A percentile compares a stretch with the other conserved stretches of the same genome.
Conservation (phyloP, 306 rosid genomes). For the Purshia tridentata region DNA sequence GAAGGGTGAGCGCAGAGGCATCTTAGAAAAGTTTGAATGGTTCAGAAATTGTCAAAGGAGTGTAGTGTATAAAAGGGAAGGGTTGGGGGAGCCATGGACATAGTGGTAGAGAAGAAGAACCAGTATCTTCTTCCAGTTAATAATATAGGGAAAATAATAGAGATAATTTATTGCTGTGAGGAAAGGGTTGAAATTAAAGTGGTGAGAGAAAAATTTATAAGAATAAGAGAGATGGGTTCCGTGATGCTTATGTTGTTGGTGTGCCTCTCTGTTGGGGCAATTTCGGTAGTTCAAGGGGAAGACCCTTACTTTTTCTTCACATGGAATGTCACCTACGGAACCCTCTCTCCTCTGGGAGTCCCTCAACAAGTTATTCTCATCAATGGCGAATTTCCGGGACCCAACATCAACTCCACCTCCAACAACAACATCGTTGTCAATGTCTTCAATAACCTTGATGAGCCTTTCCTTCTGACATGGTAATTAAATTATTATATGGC, state of each 20-base stretch:
- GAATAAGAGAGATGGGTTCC: constrained; percentile 29
- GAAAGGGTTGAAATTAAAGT: constrained; percentile 19
- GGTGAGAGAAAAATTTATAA: background rate
- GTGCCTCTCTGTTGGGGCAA: constrained; percentile 31
- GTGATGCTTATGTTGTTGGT: constrained; percentile 24
- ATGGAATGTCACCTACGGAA: constrained; percentile 80
- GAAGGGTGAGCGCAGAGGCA: constrained; percentile 2
- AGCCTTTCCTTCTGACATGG: constrained; percentile 73
- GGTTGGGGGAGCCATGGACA: background rate
- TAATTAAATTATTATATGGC: background rate
- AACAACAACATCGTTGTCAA: constrained; percentile 71
- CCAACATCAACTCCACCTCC: constrained; percentile 69
- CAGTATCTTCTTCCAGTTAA: constrained; percentile 44
- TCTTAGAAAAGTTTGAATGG: constrained; percentile 15
- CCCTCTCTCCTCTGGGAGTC: constrained; percentile 66
- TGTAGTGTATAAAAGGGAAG: constrained; percentile 41
- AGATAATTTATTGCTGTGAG: background rate
- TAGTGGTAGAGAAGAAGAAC: constrained; percentile 35
- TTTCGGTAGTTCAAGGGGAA: constrained; percentile 34
- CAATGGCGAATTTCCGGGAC: constrained; percentile 75
- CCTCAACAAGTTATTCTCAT: constrained; percentile 90
- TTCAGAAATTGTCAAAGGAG: background rate
- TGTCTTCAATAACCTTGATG: constrained; percentile 67
- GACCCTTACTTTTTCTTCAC: constrained; percentile 70
- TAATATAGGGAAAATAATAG: background rate